A percentile compares a stretch with the other conserved stretches of the same genome.
Conservation (phyloP, 2,329 filamentous ascomycete species). For the Pestalotiopsis sp. region DNA sequence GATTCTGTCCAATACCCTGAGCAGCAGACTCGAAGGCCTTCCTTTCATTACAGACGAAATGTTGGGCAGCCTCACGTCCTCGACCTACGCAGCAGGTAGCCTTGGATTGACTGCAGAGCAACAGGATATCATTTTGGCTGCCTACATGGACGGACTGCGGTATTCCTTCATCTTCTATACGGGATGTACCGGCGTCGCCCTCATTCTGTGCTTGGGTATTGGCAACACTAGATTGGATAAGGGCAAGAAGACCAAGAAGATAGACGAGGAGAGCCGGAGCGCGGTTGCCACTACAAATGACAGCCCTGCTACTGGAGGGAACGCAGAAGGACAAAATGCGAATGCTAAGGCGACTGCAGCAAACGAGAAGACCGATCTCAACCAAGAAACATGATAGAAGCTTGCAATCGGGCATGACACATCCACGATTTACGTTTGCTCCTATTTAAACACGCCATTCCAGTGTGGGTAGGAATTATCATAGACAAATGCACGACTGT, state of each 20-base stretch:
- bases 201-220: not conserved
- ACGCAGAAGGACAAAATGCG: no score
- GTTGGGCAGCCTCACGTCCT: not conserved
- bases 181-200: not conserved
- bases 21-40: not conserved
- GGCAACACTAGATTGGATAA: not conserved
- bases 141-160: not conserved
- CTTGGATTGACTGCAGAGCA: not conserved
- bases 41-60: not conserved
- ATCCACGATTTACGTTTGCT: no score
- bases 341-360: no score
- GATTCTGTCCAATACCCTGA: not conserved
- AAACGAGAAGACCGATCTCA: no score
- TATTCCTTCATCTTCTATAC: not conserved
- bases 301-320: not conserved
- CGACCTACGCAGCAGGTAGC: not conserved
- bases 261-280: slow-evolving; percentile 4
- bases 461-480: no score
- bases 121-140: not conserved
- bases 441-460: no score
- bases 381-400: no score
- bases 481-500: no score
- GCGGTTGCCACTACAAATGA: not conserved
- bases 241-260: not conserved
- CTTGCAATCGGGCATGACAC: no score